Evolutionary conservation across 495 filamentous ascomycete species (phyloP).

Genomic region (Aspergillus diversus): DNA sequence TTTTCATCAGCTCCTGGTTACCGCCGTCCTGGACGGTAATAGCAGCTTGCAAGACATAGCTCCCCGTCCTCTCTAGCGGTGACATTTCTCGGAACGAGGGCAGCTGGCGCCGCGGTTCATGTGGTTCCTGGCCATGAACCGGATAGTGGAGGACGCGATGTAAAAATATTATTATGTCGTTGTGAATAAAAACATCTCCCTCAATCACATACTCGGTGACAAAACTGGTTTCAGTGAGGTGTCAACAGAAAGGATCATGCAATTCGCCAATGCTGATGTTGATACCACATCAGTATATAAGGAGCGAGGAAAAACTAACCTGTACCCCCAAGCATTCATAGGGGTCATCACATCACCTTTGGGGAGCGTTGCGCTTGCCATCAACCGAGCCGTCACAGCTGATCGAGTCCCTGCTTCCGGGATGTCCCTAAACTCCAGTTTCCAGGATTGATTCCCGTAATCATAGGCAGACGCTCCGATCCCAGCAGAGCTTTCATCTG

Average conservation of each 20-base stretch:
- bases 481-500: conserved; percentile 21
- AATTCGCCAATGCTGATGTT: neutral
- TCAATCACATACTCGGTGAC: conserved; percentile 52
- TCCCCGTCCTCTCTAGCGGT: conserved; percentile 49
- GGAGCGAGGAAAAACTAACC: conserved; percentile 35
- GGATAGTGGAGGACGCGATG: conserved; percentile 51
- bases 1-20: conserved; percentile 58
- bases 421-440: conserved; percentile 57
- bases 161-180: conserved; percentile 52
- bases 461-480: conserved; percentile 30
- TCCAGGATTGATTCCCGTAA: conserved; percentile 49
- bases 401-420: conserved; percentile 54
- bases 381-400: conserved; percentile 51
- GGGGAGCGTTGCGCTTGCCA: conserved; percentile 48
- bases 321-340: conserved; percentile 58
- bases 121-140: conserved; percentile 28
- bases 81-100: conserved; percentile 40
- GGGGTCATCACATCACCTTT: conserved; percentile 46
- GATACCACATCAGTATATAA: neutral
- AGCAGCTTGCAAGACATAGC: conserved; percentile 55
- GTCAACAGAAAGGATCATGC: conserved; percentile 25
- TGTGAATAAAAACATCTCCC: conserved; percentile 52
- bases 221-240: conserved; percentile 37
- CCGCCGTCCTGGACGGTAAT: conserved; percentile 54
- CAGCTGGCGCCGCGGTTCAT: conserved; percentile 35